phyloP scores from a whole-genome alignment of 169 alveolate species.

The Babesia divergens region DNA sequence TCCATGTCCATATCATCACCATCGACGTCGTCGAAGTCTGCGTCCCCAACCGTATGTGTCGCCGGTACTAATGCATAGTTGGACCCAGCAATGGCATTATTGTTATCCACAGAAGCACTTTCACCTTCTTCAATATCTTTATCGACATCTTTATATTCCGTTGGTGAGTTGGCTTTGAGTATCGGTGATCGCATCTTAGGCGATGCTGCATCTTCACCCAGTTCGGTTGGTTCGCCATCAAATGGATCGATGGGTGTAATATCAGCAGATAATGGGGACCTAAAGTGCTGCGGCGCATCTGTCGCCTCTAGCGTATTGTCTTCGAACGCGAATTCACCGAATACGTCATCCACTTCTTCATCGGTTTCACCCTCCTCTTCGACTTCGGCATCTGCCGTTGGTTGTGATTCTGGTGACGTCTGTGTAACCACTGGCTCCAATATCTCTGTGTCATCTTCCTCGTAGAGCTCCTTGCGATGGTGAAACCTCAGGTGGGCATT shows the following conservation, averaged over 20 bases:
- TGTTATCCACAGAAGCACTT: neutral
- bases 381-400: neutral
- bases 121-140: neutral
- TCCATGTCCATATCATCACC: constrained; percentile 32
- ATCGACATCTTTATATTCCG: neutral
- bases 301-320: neutral
- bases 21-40: constrained; percentile 8
- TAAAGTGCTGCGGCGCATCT: constrained; percentile 8
- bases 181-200: neutral
- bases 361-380: constrained; percentile 22
- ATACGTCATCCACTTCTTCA: constrained; percentile 38
- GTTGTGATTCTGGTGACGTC: neutral
- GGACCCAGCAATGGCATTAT: neutral
- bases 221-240: neutral
- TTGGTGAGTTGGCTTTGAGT: too few species aligned
- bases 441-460: neutral
- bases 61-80: neutral
- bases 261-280: constrained; percentile 9
- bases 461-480: constrained; percentile 13
- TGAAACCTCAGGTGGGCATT: constrained; percentile 35
- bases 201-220: neutral
- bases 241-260: neutral
- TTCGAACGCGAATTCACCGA: constrained; percentile 43
- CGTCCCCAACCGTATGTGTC: neutral
- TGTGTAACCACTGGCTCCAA: neutral